phyloP scores from a whole-genome alignment of 2,329 filamentous ascomycete genomes.

The Phaeosphaeriaceae sp. region DNA sequence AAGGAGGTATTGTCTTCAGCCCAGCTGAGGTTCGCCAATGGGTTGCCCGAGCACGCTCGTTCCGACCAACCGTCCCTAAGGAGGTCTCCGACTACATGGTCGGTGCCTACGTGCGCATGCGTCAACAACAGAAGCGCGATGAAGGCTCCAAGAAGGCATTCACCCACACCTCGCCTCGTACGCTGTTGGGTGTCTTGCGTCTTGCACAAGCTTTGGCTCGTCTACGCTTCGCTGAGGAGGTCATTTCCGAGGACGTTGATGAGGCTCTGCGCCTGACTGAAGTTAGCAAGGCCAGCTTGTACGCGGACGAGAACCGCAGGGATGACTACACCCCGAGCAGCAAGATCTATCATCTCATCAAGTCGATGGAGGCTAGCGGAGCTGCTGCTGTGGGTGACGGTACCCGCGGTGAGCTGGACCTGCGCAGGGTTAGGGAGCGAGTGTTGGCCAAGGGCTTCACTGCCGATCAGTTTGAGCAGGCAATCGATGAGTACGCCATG shows the following conservation, averaged over 20 bases:
- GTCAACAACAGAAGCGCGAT: constrained; percentile 88
- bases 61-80: constrained; percentile 84
- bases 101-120: constrained; percentile 93
- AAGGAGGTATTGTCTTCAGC: constrained; percentile 78
- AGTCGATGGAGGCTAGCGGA: constrained; percentile 83
- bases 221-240: constrained; percentile 84
- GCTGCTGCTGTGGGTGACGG: constrained; percentile 81
- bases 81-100: constrained; percentile 94
- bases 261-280: constrained; percentile 91
- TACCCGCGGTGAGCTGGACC: constrained; percentile 75
- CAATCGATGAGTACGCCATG: constrained; percentile 87
- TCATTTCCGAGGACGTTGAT: constrained; percentile 92
- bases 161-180: constrained; percentile 91
- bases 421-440: constrained; percentile 87
- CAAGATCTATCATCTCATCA: constrained; percentile 94
- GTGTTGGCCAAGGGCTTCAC: constrained; percentile 97
- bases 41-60: constrained; percentile 89
- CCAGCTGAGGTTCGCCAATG: constrained; percentile 96
- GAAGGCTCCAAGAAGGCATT: constrained; percentile 93
- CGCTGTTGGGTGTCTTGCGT: constrained; percentile 89
- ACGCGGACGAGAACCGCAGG: constrained; percentile 67
- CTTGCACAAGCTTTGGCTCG: constrained; percentile 92
- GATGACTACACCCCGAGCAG: constrained; percentile 81
- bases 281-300: constrained; percentile 90
- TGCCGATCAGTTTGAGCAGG: constrained; percentile 85